Evolutionary conservation across 2,329 filamentous ascomycete species (phyloP), one percentile per base, ranked within the genome.

Genomic region (Alternaria infectoria): DNA sequence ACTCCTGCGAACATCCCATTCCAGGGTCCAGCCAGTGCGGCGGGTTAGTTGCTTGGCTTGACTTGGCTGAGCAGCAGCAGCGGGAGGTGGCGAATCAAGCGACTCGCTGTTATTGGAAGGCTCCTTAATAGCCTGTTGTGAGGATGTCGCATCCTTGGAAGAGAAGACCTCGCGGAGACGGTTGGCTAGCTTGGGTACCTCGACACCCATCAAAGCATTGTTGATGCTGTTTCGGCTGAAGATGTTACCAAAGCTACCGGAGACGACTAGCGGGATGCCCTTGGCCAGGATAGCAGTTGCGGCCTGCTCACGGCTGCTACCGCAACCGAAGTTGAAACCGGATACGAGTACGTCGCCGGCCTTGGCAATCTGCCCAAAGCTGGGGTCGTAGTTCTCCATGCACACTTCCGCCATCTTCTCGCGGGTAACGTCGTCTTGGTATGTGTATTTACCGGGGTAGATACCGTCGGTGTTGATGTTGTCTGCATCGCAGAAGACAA

Each of bases 401-500:
- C 91, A 94, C 0, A 94, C 93, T 69, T 91, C 84, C 0, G 93
- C 93, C 95, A 98, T 97, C 60, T 88, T 88, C 65, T 93, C 90
- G 0, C 81, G 83, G 0, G 91, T 82, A 1, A 98, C 85, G 72
- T 92, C 87, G 75, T 98, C 94, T 77, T 96, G 93, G 81, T 98
- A 98, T 0, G 94, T 97, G 79, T 93, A 93, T 77, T 94, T 93
- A 5, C 92, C 93, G 0, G 93, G 91, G 79, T 98, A 98, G 78
- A 98, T 97, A 57, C 87, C 90, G 75, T 98, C 95, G 0, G 95
- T 98, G 81, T 96, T 92, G 77, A 97, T 88, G 81, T 97, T 96
- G 77, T 93, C 91, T 1, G 87, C 88, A 73, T 97, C 92, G 76
- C 88, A 92, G 81, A 96, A 97, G 50, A 97, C 85, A 62, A 98